A percentile compares a stretch with the other conserved stretches of the same genome.
These are phyloP conservation scores for Baeospora myosura DNA, from an alignment of 1,284 basidiomycete species.

Conservation along the genomic window DNA sequence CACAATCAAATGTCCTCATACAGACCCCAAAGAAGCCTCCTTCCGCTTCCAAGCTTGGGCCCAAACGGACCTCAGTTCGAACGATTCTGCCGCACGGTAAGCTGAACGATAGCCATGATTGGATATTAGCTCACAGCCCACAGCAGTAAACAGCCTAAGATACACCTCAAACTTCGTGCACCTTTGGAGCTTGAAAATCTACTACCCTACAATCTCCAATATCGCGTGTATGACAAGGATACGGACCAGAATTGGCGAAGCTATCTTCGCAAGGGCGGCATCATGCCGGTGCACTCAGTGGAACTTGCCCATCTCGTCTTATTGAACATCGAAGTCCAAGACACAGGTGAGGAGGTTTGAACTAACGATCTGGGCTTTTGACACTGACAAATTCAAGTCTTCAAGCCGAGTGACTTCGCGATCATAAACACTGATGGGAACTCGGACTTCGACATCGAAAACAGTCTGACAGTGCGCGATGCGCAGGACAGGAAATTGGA, in stretches of 20 bases:
- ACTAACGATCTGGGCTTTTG: neutral
- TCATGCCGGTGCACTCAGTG: constrained; percentile 96
- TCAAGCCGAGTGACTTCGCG: constrained; percentile 95
- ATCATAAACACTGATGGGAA: constrained; percentile 95
- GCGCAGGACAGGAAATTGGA: constrained; percentile 73
- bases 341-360: constrained; percentile 59
- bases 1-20: constrained; percentile 82
- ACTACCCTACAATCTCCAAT: constrained; percentile 92
- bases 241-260: constrained; percentile 89
- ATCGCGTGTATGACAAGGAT: constrained; percentile 95
- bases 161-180: constrained; percentile 84
- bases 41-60: constrained; percentile 96
- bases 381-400: constrained; percentile 42
- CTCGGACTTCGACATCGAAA: constrained; percentile 85
- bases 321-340: constrained; percentile 88
- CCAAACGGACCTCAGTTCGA: constrained; percentile 55
- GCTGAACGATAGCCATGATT: neutral
- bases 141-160: constrained; percentile 73
- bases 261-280: constrained; percentile 88
- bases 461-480: constrained; percentile 70
- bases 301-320: constrained; percentile 90
- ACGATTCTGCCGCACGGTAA: constrained; percentile 56
- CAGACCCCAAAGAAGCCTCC: constrained; percentile 77
- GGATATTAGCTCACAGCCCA: constrained; percentile 3
- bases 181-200: constrained; percentile 97